phyloP scores from a whole-genome alignment of 306 rosid genomes.

The Prunus kanzakura region DNA sequence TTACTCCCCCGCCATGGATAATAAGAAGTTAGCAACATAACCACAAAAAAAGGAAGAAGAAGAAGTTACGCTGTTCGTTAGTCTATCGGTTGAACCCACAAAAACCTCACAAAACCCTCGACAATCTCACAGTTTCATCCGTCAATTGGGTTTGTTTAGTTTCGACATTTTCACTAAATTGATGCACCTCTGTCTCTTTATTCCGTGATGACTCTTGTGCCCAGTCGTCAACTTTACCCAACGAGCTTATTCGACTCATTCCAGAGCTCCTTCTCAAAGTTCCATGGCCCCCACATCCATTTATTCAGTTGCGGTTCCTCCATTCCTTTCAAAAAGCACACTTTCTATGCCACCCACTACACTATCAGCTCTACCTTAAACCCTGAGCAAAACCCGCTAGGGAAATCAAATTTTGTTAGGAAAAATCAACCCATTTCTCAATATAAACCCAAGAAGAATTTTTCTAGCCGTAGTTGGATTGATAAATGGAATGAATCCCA shows the following conservation, averaged over 20 bases:
- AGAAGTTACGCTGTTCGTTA: neutral
- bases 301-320: conserved; percentile 53
- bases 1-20: conserved; percentile 18
- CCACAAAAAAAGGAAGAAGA: neutral
- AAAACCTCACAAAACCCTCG: neutral
- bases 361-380: conserved; percentile 13
- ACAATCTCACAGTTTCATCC: neutral
- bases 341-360: conserved; percentile 20
- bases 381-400: conserved; percentile 22
- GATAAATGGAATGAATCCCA: conserved; percentile 55
- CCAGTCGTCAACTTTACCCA: conserved; percentile 74
- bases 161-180: neutral
- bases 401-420: conserved; percentile 27
- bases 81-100: conserved; percentile 2
- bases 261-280: conserved; percentile 46
- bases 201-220: conserved; percentile 53
- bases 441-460: conserved; percentile 13
- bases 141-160: neutral
- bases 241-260: conserved; percentile 61
- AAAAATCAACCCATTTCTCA: conserved; percentile 25
- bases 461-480: conserved; percentile 54
- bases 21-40: neutral
- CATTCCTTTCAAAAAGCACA: conserved; percentile 25
- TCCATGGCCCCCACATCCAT: conserved; percentile 35
- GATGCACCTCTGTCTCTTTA: conserved; percentile 6